Base-by-base conservation (phyloP, 768 basidiomycete species). In the Suillus hirtellus region DNA sequence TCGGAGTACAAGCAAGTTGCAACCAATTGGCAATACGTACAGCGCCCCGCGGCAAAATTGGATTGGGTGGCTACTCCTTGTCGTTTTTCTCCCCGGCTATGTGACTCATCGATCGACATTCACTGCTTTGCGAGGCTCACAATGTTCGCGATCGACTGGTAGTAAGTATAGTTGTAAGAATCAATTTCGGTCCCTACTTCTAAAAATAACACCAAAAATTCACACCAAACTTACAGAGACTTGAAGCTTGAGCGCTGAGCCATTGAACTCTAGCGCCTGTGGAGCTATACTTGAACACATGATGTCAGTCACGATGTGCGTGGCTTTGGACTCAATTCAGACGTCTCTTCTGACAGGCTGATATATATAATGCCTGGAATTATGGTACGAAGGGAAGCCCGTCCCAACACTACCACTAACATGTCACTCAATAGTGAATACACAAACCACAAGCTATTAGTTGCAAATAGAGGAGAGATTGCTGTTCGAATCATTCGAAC, bases 391-490 rank as follows among this genome's bases (percentile, higher is more conserved):
- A 50, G 15, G 27, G 15, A 11, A 27, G 10, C 55, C 55, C 24
- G 3, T 56, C 24, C 21, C 54, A 21, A 24, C 27, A 40, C 40
- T 15, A 52, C 24, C 24, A 56, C 59, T 12, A 60, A 15, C 24
- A 67, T 67, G 72, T 37, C 56, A 3, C 65, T 53, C 66, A 64
- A 46, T 14, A 55, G 40, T 43, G 34, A 65, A 19, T 72, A 72
- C 40, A 60, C 67, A 3, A 56, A 64, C n/a, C 81, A 85, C 65
- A 86, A 82, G 65, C 76, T 89, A 0, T 80, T 90, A 64, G 77
- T 91, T 64, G 87, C 87, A 21, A 90, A 91, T 71, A 84, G 89
- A 31, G 89, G 89, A 47, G 89, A 91, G 72, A 90, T 90, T 59
- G 88, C 88, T 10, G 78, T 86, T 15, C 84, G 89, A 10, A 81